Conservation (phyloP, 805 yeast genomes). For the Pichia nanzhaoensis region DNA sequence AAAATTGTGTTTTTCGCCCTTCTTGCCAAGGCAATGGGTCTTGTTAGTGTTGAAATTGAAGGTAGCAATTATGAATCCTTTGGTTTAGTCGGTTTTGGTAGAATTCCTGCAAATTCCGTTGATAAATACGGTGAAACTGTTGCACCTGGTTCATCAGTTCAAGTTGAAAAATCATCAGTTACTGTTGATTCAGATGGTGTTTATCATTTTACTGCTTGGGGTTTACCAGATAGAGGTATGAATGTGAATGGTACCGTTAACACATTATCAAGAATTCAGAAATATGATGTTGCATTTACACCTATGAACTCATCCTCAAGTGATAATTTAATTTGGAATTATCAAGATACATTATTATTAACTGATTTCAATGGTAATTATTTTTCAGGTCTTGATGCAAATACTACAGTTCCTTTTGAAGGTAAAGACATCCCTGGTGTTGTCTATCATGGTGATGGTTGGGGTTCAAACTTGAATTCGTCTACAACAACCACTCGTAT, state of each 20-base stretch:
- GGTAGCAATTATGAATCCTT: slow-evolving; percentile 21
- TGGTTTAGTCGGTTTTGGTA: slow-evolving; percentile 28
- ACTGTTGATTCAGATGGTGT: slow-evolving; percentile 17
- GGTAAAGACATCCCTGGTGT: slow-evolving; percentile 26
- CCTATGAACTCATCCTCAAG: slow-evolving; percentile 19
- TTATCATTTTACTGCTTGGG: slow-evolving; percentile 26
- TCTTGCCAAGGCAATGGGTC: slow-evolving; percentile 9
- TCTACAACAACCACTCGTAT: slow-evolving; percentile 21
- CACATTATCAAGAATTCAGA: slow-evolving; percentile 24
- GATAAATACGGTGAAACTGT: slow-evolving; percentile 29
- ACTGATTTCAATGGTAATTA: slow-evolving; percentile 26
- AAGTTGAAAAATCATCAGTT: slow-evolving; percentile 22
- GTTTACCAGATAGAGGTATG: slow-evolving; percentile 31
- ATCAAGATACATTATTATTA: slow-evolving; percentile 26
- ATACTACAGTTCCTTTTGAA: slow-evolving; percentile 21
- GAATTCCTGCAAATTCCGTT: slow-evolving; percentile 20
- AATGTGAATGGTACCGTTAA: slow-evolving; percentile 29
- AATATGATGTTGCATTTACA: slow-evolving; percentile 22
- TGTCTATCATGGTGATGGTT: slow-evolving; percentile 27
- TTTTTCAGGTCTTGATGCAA: slow-evolving; percentile 28
- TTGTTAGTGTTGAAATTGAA: slow-evolving; percentile 18
- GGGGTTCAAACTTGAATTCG: slow-evolving; percentile 21
- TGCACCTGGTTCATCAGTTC: slow-evolving; percentile 29
- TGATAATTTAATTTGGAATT: slow-evolving; percentile 24
- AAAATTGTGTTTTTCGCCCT: slow-evolving; percentile 9